Evolutionary conservation across 139 green algal species (phyloP), one percentile per base, ranked within the genome.

Genomic region (Tetradesmus obliquus): DNA sequence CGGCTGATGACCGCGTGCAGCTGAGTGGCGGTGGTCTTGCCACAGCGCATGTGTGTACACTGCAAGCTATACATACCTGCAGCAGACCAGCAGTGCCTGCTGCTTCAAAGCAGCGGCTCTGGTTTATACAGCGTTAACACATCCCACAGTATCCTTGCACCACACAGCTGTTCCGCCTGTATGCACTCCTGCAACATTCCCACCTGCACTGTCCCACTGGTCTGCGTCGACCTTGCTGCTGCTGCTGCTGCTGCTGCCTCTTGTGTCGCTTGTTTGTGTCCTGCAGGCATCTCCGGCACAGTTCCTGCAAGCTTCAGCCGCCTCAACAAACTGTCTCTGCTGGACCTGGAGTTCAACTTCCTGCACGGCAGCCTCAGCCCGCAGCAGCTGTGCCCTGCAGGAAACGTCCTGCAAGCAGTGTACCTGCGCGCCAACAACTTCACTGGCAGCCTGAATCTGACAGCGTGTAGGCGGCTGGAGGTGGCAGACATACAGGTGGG

Each of bases 271-370:
- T 32, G 19, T n/a, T 76, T 8, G 15, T 76, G 0, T n/a, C 66
- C 32, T 55, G 72, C 86, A 90, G 86, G 74, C 22, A 20, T 90
- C 4, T 55, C 72, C 10, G 86, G 86, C 53, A 84, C 86, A 54
- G 71, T 90, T 2, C 87, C 87, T 10, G 32, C 74, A 7, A 85
- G 51, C n/a, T 13, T 91, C 6, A 13, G 54, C n/a, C n/a, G 58
- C 17, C 55, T 91, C 17, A 51, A 17, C 4, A 19, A 58, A 6
- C 20, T 91, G 58, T 1, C 54, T 32, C 51, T 82, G 51, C 62
- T 92, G 5, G 66, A 88, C 83, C 53, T 92, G 17, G 66, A 83
- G 24, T 92, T 92, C 89, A 92, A 92, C 66, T 60, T 84, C 53
- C 62, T 92, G 45, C 19, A 8, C 0, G 89, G 81, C 45, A 24